Evolutionary conservation across 306 rosid genomes (phyloP), one percentile per base, ranked within the genome.

Genomic region (Lathyrus tuberosus): DNA sequence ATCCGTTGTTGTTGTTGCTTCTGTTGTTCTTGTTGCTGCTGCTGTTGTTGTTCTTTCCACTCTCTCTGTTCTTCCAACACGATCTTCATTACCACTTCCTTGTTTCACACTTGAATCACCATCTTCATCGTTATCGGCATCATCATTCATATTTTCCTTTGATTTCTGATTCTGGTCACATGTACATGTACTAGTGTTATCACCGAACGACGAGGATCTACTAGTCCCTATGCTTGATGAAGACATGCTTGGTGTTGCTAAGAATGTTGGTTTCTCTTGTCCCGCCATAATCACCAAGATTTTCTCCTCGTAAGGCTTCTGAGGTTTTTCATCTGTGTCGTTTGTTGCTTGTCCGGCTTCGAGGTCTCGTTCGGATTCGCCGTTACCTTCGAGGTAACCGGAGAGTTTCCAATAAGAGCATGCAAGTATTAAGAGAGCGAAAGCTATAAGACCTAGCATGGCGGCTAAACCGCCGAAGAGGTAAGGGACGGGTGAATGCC

Each of bases 321-420:
- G 80, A 5, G 65, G 15, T 57, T 90, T 90, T 59, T 81, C 76
- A 69, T 78, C 38, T 3, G 60, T 85, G 82, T 8, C 33, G 14
- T 81, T 82, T 10, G 64, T 81, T 5, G 60, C 76, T 30, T 72
- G 85, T 0, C 86, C 96, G 0, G 91, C 77, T 65, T 95, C 99
- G 3, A 87, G 75, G 85, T 91, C 95, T 9, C 75, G 51, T 12
- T 80, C 81, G 0, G 69, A 38, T 35, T 65, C 76, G 15, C 74
- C 83, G 65, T 73, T 72, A 10, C 73, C 71, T 9, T 89, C 96
- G 0, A 87, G 87, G 82, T 83, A 83, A 2, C 97, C 95, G 0
- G 99, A 91, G n/a, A 95, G 96, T 65, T 84, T 95, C 99, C 99
- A 91, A 51, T 95, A 95, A 42, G 99, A 95, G 33, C 99, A 95